A percentile compares a stretch with the other conserved stretches of the same genome.
Evolutionary conservation across 176 grass and related monocot genomes (phyloP).

Genomic region (Carex myosuroides): DNA sequence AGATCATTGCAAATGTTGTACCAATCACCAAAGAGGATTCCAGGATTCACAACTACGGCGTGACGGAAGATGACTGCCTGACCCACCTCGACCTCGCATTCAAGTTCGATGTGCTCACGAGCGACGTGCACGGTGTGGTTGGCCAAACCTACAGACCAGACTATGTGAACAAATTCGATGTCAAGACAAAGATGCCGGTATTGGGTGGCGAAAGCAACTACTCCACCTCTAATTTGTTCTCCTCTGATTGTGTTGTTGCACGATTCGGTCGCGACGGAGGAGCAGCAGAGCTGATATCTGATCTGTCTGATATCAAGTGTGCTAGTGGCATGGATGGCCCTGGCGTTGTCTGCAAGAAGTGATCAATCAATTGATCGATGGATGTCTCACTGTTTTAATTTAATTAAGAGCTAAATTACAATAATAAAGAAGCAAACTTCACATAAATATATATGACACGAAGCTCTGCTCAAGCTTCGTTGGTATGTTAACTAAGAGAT

Average conservation of each 20-base stretch:
- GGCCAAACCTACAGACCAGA: constrained; percentile 20
- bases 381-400: background rate
- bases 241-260: constrained; percentile 8
- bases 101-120: constrained; percentile 16
- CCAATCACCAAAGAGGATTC: constrained; percentile 25
- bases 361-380: background rate
- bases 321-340: constrained; percentile 12
- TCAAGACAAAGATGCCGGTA: background rate
- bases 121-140: constrained; percentile 10
- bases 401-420: too few species aligned
- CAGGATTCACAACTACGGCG: background rate
- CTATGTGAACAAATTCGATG: constrained; percentile 7
- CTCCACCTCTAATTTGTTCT: constrained; percentile 1
- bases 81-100: constrained; percentile 17
- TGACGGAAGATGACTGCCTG: background rate
- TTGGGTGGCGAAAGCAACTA: constrained; percentile 11
- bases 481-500: too few species aligned
- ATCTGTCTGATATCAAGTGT: constrained; percentile 13
- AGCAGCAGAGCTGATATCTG: background rate
- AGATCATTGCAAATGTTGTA: constrained; percentile 5
- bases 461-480: too few species aligned
- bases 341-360: constrained; percentile 19
- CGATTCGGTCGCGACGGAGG: background rate
- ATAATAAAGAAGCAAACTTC: too few species aligned
- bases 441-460: too few species aligned